A percentile compares a stretch with the other conserved stretches of the same genome.
phyloP scores from a whole-genome alignment of 2,329 filamentous ascomycete genomes.

The Fusarium circinatum region DNA sequence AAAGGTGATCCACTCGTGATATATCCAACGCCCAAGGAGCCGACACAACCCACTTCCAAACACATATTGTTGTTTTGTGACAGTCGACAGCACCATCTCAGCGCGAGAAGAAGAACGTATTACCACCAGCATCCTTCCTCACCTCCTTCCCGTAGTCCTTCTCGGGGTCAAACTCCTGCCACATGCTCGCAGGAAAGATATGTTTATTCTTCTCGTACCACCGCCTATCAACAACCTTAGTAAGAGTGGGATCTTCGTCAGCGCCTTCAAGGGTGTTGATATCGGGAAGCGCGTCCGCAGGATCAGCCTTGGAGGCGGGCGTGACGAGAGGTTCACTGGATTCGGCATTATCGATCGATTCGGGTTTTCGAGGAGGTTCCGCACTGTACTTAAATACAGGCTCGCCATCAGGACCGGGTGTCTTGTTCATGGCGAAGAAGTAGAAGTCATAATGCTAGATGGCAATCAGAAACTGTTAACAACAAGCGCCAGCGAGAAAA shows the following conservation, averaged over 20 bases:
- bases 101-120: conserved; percentile 86
- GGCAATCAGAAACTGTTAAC: conserved; percentile 30
- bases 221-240: conserved; percentile 93
- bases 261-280: conserved; percentile 76
- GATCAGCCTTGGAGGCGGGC: conserved; percentile 51
- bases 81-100: conserved; percentile 38
- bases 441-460: conserved; percentile 94
- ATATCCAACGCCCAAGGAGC: conserved; percentile 6
- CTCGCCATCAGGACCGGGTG: conserved; percentile 74
- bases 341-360: conserved; percentile 33
- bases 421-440: conserved; percentile 93
- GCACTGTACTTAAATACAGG: conserved; percentile 80
- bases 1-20: conserved; percentile 19
- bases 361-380: conserved; percentile 55
- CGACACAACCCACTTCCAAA: conserved; percentile 1
- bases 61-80: background rate
- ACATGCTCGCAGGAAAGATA: conserved; percentile 94
- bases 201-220: conserved; percentile 99
- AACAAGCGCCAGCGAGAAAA: conserved; percentile 39
- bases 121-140: conserved; percentile 86
- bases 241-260: conserved; percentile 79
- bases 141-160: conserved; percentile 84
- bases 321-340: conserved; percentile 41
- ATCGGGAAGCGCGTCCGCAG: conserved; percentile 54
- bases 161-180: conserved; percentile 93